Percentiles rank a stretch among this genome's conserved stretches.
phyloP scores from a whole-genome alignment of 1,284 basidiomycete genomes.

The Cystobasidium sp. region DNA sequence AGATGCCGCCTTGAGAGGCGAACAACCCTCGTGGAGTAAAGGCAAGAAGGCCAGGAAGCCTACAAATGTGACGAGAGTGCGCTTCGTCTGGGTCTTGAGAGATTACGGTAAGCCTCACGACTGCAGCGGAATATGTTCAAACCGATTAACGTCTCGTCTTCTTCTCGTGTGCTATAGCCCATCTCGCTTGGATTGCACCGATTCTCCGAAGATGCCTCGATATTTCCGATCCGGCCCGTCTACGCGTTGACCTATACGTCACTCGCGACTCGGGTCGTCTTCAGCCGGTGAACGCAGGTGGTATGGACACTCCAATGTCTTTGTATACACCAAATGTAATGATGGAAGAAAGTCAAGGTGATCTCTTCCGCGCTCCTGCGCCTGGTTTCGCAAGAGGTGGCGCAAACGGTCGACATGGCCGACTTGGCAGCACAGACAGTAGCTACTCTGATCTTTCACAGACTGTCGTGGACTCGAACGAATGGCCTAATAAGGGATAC shows the following conservation, averaged over 20 bases:
- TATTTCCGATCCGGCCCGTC: conserved; percentile 65
- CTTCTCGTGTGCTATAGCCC: conserved; percentile 61
- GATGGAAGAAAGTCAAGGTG: conserved; percentile 26
- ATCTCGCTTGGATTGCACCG: conserved; percentile 79
- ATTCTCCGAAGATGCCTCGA: conserved; percentile 70
- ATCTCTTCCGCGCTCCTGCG: conserved; percentile 46
- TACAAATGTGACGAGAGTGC: conserved; percentile 66
- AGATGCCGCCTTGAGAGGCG: conserved; percentile 62
- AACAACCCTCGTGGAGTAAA: conserved; percentile 50
- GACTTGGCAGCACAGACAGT: conserved; percentile 40
- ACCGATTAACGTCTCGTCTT: conserved; percentile 1
- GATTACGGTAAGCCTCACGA: conserved; percentile 67
- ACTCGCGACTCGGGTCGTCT: conserved; percentile 60
- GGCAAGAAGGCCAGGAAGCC: conserved; percentile 52
- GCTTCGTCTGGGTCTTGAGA: conserved; percentile 82
- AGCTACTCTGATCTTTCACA: conserved; percentile 45
- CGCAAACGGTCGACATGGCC: conserved; percentile 31
- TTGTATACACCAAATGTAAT: conserved; percentile 45
- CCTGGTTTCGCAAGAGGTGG: conserved; percentile 45
- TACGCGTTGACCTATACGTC: conserved; percentile 80
- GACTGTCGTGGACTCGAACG: conserved; percentile 33
- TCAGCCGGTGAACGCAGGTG: conserved; percentile 55
- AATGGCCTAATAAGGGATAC: conserved; percentile 26
- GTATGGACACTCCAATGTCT: neutral
- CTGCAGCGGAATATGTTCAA: neutral